A percentile compares a stretch with the other conserved stretches of the same genome.
phyloP scores from a whole-genome alignment of 345 rosid genomes.

The sweet orange (Citrus sinensis) region DNA sequence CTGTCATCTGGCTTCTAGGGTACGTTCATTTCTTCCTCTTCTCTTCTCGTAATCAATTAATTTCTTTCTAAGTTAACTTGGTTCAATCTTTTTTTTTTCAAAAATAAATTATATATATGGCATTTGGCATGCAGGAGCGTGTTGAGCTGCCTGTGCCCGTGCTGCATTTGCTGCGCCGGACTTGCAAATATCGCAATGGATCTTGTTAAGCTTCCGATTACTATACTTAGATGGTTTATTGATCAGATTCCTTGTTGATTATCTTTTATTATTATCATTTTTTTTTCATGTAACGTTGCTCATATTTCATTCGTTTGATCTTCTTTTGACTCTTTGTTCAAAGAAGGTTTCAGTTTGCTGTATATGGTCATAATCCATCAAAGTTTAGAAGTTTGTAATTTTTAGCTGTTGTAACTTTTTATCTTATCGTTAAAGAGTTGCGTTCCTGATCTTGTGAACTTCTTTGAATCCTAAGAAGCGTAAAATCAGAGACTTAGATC shows the following conservation, averaged over 20 bases:
- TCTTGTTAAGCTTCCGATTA: slow-evolving; percentile 69
- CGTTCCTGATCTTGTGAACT: no score
- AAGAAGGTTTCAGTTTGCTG: neutral
- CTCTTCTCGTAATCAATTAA: no score
- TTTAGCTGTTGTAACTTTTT: no score
- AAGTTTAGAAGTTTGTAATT: neutral
- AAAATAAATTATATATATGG: no score
- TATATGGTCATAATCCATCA: no score
- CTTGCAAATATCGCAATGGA: slow-evolving; percentile 61
- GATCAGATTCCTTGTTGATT: slow-evolving; percentile 71
- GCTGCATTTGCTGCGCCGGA: slow-evolving; percentile 68
- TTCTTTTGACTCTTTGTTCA: neutral
- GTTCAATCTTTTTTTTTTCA: neutral
- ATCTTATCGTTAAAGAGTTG: no score
- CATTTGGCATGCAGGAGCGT: slow-evolving; percentile 37
- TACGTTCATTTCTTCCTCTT: slow-evolving; percentile 9
- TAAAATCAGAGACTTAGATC: no score
- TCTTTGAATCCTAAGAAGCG: no score
- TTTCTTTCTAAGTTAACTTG: neutral
- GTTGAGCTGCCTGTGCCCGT: slow-evolving; percentile 85
- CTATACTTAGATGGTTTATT: slow-evolving; percentile 59
- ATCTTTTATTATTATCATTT: neutral
- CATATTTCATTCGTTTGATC: neutral
- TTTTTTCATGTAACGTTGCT: neutral
- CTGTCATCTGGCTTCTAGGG: slow-evolving; percentile 79